Evolutionary conservation across 768 basidiomycete genomes (phyloP).

Genomic region (Boletales sp.): DNA sequence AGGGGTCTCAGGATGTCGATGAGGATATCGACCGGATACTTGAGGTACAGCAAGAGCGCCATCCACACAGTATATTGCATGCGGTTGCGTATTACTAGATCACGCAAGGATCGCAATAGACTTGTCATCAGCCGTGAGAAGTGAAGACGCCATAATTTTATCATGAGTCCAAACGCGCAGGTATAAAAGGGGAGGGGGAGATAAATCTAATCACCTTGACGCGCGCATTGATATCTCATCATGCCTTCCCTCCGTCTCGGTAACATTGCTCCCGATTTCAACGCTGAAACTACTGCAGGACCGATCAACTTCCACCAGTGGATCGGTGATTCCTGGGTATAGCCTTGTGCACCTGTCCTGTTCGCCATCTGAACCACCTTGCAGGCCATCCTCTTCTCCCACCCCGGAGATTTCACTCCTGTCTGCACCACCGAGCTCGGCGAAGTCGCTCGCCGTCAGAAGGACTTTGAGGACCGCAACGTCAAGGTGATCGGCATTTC

Average conservation of each 20-base stretch:
- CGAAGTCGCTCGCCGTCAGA: conserved; percentile 84
- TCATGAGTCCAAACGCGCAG: conserved; percentile 11
- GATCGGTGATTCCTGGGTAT: conserved; percentile 85
- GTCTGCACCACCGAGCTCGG: conserved; percentile 97
- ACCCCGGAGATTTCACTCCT: conserved; percentile 91
- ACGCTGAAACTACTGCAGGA: conserved; percentile 85
- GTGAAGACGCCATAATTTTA: conserved; percentile 49
- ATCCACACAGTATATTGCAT: conserved; percentile 90
- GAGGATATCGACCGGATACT: conserved; percentile 87
- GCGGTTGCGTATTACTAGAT: conserved; percentile 85
- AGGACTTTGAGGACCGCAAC: conserved; percentile 81
- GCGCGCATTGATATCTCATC: conserved; percentile 4
- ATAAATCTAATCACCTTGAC: no score
- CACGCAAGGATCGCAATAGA: conserved; percentile 21
- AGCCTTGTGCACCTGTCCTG: conserved; percentile 13
- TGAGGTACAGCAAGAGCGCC: conserved; percentile 79
- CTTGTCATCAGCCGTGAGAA: conserved; percentile 52
- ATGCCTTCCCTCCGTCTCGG: conserved; percentile 73
- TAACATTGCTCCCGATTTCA: conserved; percentile 86
- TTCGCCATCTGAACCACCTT: background rate
- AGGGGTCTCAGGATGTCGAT: conserved; percentile 81
- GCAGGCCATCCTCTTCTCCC: conserved; percentile 90
- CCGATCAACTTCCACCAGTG: conserved; percentile 91
- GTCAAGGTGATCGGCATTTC: conserved; percentile 95
- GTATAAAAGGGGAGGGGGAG: conserved; percentile 7